A percentile compares a stretch with the other conserved stretches of the same genome.
Conservation (phyloP, 176 grass and related monocot species). For the Canna indica region DNA sequence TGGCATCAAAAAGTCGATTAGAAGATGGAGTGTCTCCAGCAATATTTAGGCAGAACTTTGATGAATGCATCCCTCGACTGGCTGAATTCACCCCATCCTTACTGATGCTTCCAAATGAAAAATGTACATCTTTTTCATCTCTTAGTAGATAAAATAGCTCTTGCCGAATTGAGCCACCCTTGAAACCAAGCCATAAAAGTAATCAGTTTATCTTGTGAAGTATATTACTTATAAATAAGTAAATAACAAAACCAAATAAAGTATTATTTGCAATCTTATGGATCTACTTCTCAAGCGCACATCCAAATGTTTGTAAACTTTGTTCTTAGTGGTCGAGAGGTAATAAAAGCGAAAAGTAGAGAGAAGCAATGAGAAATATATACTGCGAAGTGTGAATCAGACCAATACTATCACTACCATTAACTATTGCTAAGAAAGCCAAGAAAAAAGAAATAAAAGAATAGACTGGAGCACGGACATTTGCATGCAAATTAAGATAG, state of each 20-base stretch:
- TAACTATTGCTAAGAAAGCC: neutral
- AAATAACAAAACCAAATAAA: neutral
- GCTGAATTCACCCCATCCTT: constrained; percentile 6
- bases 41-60: constrained; percentile 15
- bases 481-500: too few relatives aligned
- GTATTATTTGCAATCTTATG: neutral
- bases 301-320: neutral
- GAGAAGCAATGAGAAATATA: neutral
- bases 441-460: too few relatives aligned
- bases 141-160: constrained; percentile 16
- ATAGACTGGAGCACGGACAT: too few relatives aligned
- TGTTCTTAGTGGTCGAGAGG: neutral
- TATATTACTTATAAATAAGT: neutral
- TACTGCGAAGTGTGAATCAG: neutral
- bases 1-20: constrained; percentile 18
- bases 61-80: constrained; percentile 9
- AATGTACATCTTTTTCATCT: constrained; percentile 21
- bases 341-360: neutral
- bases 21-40: constrained; percentile 15
- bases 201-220: neutral
- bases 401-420: neutral
- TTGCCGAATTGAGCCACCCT: constrained; percentile 9
- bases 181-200: neutral
- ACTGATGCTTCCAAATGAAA: constrained; percentile 18
- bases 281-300: neutral